Evolutionary conservation across 441 rosid genomes (phyloP).

Genomic region (Pelargonium australe): DNA sequence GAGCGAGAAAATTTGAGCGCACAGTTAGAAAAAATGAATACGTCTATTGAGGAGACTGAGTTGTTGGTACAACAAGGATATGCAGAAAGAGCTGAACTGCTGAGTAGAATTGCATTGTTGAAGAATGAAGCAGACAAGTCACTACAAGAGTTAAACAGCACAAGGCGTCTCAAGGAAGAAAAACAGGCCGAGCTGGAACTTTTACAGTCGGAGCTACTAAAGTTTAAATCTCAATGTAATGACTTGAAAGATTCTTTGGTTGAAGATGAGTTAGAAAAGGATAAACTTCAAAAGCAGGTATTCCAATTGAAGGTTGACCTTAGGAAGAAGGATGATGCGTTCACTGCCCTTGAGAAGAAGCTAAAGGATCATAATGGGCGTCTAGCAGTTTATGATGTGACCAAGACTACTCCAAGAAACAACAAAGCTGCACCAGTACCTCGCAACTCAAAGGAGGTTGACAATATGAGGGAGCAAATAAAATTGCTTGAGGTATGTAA

Average conservation of each 20-base stretch:
- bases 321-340: constrained; percentile 60
- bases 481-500: constrained; percentile 58
- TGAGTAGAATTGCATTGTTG: constrained; percentile 31
- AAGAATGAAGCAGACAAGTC: constrained; percentile 47
- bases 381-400: constrained; percentile 34
- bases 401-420: constrained; percentile 36
- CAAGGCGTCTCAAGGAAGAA: constrained; percentile 43
- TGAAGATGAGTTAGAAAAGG: constrained; percentile 52
- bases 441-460: constrained; percentile 46
- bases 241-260: constrained; percentile 38
- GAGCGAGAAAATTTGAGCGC: constrained; percentile 33
- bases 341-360: constrained; percentile 50
- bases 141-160: constrained; percentile 35
- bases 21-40: constrained; percentile 41
- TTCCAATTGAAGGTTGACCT: constrained; percentile 49
- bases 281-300: constrained; percentile 55
- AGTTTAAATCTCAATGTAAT: constrained; percentile 30
- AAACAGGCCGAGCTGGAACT: constrained; percentile 33
- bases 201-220: constrained; percentile 45
- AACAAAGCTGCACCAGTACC: constrained; percentile 38
- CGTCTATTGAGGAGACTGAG: constrained; percentile 35
- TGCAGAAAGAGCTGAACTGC: constrained; percentile 39
- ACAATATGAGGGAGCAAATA: constrained; percentile 55
- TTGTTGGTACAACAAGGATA: constrained; percentile 35
- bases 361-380: constrained; percentile 48